Conservation (phyloP, 495 filamentous ascomycete species). For the Jackrogersella minutella region DNA sequence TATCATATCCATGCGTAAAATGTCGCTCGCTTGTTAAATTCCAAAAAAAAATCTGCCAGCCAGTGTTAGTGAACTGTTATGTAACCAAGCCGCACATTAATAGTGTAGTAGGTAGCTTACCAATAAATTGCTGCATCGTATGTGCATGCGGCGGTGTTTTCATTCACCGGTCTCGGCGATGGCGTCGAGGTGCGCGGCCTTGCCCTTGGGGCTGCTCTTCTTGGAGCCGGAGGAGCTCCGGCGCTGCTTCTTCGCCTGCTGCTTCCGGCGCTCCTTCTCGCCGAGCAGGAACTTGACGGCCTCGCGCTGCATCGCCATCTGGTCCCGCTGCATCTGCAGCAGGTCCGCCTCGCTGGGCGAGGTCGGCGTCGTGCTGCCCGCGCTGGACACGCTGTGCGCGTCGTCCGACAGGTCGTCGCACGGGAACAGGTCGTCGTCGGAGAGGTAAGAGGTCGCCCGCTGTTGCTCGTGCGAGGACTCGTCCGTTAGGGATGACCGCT, state of each 20-base stretch:
- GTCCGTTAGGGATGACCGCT: conserved; percentile 54
- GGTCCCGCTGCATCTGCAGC: conserved; percentile 54
- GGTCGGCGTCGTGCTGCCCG: conserved; percentile 52
- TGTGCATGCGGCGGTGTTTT: neutral
- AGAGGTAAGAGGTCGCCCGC: conserved; percentile 57
- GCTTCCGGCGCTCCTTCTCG: conserved; percentile 57
- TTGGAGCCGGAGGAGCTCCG: conserved; percentile 46
- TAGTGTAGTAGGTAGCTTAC: conserved; percentile 30
- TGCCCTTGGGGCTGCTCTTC: conserved; percentile 55
- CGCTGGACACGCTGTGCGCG: conserved; percentile 54
- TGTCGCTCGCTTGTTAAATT: conserved; percentile 13
- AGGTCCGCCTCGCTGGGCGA: conserved; percentile 52
- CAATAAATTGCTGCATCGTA: conserved; percentile 36
- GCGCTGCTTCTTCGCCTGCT: conserved; percentile 42
- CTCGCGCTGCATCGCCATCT: conserved; percentile 56
- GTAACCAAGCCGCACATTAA: no score
- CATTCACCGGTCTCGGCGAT: conserved; percentile 55
- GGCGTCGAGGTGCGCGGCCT: conserved; percentile 57
- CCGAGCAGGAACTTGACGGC: conserved; percentile 50
- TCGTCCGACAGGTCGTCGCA: conserved; percentile 53
- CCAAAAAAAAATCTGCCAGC: conserved; percentile 1
- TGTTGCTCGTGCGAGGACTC: conserved; percentile 34
- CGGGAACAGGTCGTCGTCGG: conserved; percentile 59
- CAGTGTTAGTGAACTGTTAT: no score
- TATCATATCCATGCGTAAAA: conserved; percentile 27